Conservation (phyloP, 495 filamentous ascomycete genomes). For the Platismatia glauca region DNA sequence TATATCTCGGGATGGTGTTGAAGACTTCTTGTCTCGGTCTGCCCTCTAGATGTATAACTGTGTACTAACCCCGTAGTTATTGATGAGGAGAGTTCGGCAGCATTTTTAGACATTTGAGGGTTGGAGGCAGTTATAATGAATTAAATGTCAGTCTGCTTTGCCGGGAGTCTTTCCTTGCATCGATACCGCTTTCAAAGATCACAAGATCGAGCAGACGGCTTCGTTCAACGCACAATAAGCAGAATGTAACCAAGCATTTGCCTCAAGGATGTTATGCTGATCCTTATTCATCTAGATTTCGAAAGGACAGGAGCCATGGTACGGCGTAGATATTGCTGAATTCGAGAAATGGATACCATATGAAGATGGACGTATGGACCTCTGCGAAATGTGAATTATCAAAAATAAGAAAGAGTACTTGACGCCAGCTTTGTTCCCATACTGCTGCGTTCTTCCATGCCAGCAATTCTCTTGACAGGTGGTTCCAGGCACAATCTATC, state of each 20-base stretch:
- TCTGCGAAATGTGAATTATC: constrained; percentile 15
- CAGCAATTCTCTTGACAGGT: neutral
- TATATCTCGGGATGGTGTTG: no score
- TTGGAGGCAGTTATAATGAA: neutral
- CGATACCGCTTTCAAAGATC: neutral
- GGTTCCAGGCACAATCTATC: neutral
- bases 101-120: constrained; percentile 6
- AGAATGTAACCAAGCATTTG: neutral
- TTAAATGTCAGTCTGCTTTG: neutral
- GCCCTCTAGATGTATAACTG: no score
- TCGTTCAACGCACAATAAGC: no score
- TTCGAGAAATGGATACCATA: constrained; percentile 19
- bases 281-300: neutral
- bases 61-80: no score
- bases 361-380: constrained; percentile 16
- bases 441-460: neutral
- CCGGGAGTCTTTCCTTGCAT: neutral
- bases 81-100: constrained; percentile 7
- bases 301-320: constrained; percentile 10
- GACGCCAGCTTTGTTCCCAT: neutral
- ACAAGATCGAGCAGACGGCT: neutral
- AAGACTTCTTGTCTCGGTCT: no score
- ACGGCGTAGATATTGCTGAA: constrained; percentile 2
- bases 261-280: neutral
- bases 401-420: neutral